Percentiles rank a stretch among this genome's conserved stretches.
Evolutionary conservation across 768 basidiomycete genomes (phyloP).

Genomic region (Nidularia pulvinata): DNA sequence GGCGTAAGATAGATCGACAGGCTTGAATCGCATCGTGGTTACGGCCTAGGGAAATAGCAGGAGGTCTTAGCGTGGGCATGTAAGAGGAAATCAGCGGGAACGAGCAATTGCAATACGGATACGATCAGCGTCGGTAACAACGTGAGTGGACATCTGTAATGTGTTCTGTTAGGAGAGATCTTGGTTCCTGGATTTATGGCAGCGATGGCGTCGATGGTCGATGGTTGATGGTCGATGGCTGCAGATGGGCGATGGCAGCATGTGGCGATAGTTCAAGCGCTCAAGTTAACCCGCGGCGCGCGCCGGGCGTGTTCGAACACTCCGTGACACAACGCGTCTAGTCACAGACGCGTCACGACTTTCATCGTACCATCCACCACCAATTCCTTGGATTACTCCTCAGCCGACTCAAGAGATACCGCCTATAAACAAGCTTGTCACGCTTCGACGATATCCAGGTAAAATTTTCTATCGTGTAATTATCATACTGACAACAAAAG

Average conservation of each 20-base stretch:
- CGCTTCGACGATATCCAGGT: too few species aligned
- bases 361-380: neutral
- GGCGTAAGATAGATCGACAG: conserved; percentile 32
- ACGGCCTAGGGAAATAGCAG: conserved; percentile 33
- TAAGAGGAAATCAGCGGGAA: conserved; percentile 1
- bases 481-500: neutral
- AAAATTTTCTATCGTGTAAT: too few species aligned
- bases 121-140: conserved; percentile 21
- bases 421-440: too few species aligned
- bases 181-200: neutral
- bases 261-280: neutral
- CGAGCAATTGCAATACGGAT: conserved; percentile 42
- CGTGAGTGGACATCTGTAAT: neutral
- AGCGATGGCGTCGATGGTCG: neutral
- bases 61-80: neutral
- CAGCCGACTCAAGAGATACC: too few species aligned
- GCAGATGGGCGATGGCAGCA: neutral
- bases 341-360: neutral
- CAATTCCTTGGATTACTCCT: too few species aligned
- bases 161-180: too few species aligned
- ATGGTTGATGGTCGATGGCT: neutral
- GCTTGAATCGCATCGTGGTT: conserved; percentile 42
- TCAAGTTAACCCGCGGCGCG: too few species aligned
- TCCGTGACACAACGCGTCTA: neutral
- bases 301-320: too few species aligned